Evolutionary conservation across 768 basidiomycete species (phyloP).

Genomic region (Suillus cothurnatus): DNA sequence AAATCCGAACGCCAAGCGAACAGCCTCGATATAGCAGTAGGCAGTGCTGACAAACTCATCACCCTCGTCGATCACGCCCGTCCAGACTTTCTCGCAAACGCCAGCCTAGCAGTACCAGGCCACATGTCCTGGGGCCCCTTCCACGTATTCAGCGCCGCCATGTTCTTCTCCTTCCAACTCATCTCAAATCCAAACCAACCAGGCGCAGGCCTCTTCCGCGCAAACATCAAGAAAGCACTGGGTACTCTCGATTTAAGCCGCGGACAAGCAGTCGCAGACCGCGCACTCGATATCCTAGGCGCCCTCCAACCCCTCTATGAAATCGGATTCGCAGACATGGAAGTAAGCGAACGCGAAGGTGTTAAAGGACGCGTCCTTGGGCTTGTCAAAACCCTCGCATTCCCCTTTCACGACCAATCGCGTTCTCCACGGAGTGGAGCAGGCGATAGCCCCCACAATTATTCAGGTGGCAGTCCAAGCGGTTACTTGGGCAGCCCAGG

Average conservation of each 20-base stretch:
- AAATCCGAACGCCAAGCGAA: conserved; percentile 46
- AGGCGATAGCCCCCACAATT: conserved; percentile 50
- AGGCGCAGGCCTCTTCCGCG: conserved; percentile 74
- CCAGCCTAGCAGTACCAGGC: conserved; percentile 70
- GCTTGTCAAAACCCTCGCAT: conserved; percentile 73
- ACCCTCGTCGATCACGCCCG: conserved; percentile 75
- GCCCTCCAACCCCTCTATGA: conserved; percentile 76
- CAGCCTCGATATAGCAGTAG: conserved; percentile 73
- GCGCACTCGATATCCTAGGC: conserved; percentile 69
- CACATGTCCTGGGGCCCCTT: conserved; percentile 86
- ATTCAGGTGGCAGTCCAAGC: conserved; percentile 56
- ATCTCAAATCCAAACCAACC: conserved; percentile 80
- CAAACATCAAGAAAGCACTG: conserved; percentile 71
- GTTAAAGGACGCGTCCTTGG: conserved; percentile 62
- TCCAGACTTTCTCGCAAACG: conserved; percentile 73
- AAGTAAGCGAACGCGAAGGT: conserved; percentile 54
- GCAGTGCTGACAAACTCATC: conserved; percentile 77
- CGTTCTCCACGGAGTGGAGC: conserved; percentile 41
- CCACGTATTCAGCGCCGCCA: conserved; percentile 83
- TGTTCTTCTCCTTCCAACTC: conserved; percentile 92
- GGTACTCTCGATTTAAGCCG: conserved; percentile 65
- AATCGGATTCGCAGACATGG: conserved; percentile 56
- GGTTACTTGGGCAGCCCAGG: conserved; percentile 61
- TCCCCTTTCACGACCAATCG: conserved; percentile 75
- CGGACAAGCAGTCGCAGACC: conserved; percentile 71